Percentiles rank a stretch among this genome's conserved stretches.
phyloP scores from a whole-genome alignment of 495 filamentous ascomycete species.

The Venustampulla echinocandica region DNA sequence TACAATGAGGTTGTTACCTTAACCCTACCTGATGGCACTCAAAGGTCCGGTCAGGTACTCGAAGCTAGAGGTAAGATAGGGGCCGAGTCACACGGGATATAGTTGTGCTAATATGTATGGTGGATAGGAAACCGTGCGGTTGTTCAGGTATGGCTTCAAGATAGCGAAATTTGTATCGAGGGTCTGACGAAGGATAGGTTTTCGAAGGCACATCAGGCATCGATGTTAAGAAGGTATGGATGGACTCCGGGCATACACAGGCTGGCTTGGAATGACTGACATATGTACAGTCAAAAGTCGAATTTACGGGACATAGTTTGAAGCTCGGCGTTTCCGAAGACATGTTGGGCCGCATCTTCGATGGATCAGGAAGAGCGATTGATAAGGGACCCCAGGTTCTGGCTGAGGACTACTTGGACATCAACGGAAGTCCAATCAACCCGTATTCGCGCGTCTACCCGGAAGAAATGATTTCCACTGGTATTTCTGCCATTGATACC shows the following conservation, averaged over 20 bases:
- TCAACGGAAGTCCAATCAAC: slow-evolving; percentile 99
- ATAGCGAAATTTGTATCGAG: no score
- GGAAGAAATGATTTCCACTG: slow-evolving; percentile 99
- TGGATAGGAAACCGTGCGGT: slow-evolving; percentile 74
- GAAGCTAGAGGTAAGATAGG: slow-evolving; percentile 79
- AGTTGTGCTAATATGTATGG: slow-evolving; percentile 2
- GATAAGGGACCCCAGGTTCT: slow-evolving; percentile 98
- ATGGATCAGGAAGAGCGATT: slow-evolving; percentile 93
- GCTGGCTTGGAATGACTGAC: not conserved
- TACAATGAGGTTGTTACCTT: slow-evolving; percentile 98
- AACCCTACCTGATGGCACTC: slow-evolving; percentile 89
- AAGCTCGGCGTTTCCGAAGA: slow-evolving; percentile 98
- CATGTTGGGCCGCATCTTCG: slow-evolving; percentile 98
- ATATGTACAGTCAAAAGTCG: slow-evolving; percentile 74
- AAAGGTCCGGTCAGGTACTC: slow-evolving; percentile 89
- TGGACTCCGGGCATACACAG: not conserved
- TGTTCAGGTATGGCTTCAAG: slow-evolving; percentile 60
- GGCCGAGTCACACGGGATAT: not conserved
- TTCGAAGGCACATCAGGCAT: slow-evolving; percentile 97
- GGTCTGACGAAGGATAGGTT: no score
- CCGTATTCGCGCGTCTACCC: slow-evolving; percentile 97
- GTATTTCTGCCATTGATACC: slow-evolving; percentile 98
- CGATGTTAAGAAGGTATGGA: slow-evolving; percentile 89
- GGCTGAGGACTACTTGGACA: slow-evolving; percentile 96
- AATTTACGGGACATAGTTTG: slow-evolving; percentile 92